Evolutionary conservation across 192 early-diverging fungal genomes (phyloP).

Genomic region (Phycomyces nitens): DNA sequence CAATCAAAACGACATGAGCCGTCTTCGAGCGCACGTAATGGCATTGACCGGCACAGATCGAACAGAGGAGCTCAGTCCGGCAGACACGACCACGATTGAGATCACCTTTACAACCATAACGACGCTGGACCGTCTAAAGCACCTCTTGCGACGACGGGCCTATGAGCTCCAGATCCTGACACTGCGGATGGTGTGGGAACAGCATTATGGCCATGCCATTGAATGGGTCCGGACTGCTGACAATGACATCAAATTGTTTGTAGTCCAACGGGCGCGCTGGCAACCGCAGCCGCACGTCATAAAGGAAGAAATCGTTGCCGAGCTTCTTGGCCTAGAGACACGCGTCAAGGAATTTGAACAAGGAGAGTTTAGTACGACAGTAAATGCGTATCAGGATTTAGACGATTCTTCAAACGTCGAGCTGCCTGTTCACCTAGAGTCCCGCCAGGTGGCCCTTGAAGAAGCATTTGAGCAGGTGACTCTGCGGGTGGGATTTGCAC

Average conservation of each 20-base stretch:
- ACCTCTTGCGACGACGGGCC: constrained; percentile 24
- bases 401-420: constrained; percentile 30
- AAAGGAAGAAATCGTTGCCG: neutral
- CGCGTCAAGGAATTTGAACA: constrained; percentile 21
- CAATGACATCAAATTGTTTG: constrained; percentile 22
- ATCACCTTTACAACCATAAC: constrained; percentile 41
- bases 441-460: constrained; percentile 35
- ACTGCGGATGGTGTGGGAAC: constrained; percentile 37
- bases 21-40: constrained; percentile 43
- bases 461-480: constrained; percentile 32
- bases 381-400: constrained; percentile 39
- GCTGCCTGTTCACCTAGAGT: constrained; percentile 33
- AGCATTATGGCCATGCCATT: constrained; percentile 28
- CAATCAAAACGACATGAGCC: constrained; percentile 41
- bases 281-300: neutral
- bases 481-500: constrained; percentile 30
- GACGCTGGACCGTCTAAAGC: constrained; percentile 36
- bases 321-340: constrained; percentile 10
- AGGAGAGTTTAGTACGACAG: constrained; percentile 28
- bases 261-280: constrained; percentile 23
- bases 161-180: constrained; percentile 35
- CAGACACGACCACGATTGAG: constrained; percentile 46
- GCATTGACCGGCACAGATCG: constrained; percentile 27
- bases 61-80: constrained; percentile 34
- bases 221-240: constrained; percentile 16